phyloP scores from a whole-genome alignment of 352 stramenopile genomes.

The Hyphochytrium catenoides region DNA sequence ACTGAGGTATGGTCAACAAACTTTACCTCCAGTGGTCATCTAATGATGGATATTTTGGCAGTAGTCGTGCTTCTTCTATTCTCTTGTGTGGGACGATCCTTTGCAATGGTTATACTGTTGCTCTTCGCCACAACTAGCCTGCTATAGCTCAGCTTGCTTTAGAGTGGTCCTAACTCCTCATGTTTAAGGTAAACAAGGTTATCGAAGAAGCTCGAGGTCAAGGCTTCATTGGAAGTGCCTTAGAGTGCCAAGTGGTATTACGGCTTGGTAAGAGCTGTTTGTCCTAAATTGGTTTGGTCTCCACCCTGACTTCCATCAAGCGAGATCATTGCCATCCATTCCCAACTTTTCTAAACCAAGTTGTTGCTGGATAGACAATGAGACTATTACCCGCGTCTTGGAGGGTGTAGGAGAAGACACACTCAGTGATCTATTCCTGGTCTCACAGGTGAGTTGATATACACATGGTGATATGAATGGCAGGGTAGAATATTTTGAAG shows the following conservation, averaged over 20 bases:
- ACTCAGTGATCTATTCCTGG: constrained; percentile 15
- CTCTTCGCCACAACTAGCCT: constrained; percentile 23
- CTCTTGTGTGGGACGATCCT: constrained; percentile 15
- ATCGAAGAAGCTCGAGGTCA: constrained; percentile 36
- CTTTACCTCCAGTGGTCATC: constrained; percentile 29
- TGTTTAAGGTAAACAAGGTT: constrained; percentile 44
- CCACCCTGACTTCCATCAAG: constrained; percentile 26
- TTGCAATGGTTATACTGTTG: constrained; percentile 15
- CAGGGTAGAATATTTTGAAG: no score
- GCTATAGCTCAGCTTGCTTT: constrained; percentile 24
- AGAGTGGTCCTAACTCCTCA: constrained; percentile 29
- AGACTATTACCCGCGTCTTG: constrained; percentile 8
- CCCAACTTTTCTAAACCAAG: constrained; percentile 4
- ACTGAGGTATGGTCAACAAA: constrained; percentile 55
- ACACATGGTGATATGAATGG: no score
- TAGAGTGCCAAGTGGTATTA: constrained; percentile 40
- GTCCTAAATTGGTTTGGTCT: constrained; percentile 25
- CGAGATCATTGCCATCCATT: constrained; percentile 29
- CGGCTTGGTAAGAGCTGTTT: constrained; percentile 30
- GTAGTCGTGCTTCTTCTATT: constrained; percentile 29
- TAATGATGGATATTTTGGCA: constrained; percentile 40
- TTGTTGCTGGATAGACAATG: not conserved
- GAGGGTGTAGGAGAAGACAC: constrained; percentile 19
- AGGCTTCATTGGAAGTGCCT: constrained; percentile 26
- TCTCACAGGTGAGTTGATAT: constrained; percentile 16